These are phyloP conservation scores for Xylariaceae sp. DNA, from an alignment of 2,329 filamentous ascomycete species.

Conservation along the genomic window DNA sequence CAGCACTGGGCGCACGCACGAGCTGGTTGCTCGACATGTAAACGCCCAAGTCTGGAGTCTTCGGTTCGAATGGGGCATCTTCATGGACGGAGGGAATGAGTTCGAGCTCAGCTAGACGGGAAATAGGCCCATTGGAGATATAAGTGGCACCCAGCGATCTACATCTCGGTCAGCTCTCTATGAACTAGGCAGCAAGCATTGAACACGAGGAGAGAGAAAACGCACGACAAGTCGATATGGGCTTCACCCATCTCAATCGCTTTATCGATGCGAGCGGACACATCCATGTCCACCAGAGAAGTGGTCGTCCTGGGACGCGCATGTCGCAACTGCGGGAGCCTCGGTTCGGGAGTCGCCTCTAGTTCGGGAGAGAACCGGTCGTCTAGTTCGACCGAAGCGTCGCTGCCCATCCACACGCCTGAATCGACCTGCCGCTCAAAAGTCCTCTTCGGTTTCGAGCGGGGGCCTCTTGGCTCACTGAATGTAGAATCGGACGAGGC, in stretches of 20 bases:
- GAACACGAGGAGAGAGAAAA: constrained; percentile 12
- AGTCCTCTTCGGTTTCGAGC: constrained; percentile 42
- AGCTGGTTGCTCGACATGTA: constrained; percentile 58
- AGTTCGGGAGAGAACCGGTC: constrained; percentile 36
- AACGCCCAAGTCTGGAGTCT: constrained; percentile 54
- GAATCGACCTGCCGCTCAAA: constrained; percentile 60
- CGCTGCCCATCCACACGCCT: constrained; percentile 63
- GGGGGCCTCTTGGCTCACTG: constrained; percentile 33
- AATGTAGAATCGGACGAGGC: constrained; percentile 45
- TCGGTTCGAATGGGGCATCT: constrained; percentile 54
- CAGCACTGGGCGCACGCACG: constrained; percentile 47
- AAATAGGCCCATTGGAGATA: constrained; percentile 52
- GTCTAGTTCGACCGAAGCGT: constrained; percentile 43
- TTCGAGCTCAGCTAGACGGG: constrained; percentile 49
- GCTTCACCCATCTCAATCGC: constrained; percentile 57
- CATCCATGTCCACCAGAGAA: constrained; percentile 39
- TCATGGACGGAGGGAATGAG: constrained; percentile 49
- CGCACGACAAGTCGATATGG: constrained; percentile 56
- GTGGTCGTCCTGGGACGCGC: constrained; percentile 25
- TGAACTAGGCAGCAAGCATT: neutral
- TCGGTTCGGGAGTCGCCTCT: constrained; percentile 30
- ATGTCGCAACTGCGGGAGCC: constrained; percentile 35
- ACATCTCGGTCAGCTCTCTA: constrained; percentile 3
- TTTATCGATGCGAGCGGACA: constrained; percentile 41
- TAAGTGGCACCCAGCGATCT: constrained; percentile 43